Evolutionary conservation across 106 monocot species (phyloP).

Genomic region (Hemerocallis citrina): DNA sequence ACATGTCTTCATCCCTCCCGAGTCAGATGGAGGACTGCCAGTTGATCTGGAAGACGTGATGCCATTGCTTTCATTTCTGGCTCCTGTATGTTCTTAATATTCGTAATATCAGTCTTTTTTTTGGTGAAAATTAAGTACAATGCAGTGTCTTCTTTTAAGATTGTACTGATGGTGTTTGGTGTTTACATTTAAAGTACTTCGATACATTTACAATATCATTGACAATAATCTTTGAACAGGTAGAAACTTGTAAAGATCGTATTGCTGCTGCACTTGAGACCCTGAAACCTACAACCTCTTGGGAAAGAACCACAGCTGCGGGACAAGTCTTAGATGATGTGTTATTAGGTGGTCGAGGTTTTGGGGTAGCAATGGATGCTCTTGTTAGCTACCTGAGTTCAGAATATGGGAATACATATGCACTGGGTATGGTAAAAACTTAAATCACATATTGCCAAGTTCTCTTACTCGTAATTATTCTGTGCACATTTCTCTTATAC

Average conservation of each 20-base stretch:
- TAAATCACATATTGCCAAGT: not conserved
- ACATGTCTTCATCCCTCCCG: slow-evolving; percentile 78
- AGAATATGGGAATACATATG: slow-evolving; percentile 84
- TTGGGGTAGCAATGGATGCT: slow-evolving; percentile 76
- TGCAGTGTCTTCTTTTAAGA: too few relatives aligned
- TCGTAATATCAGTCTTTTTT: too few relatives aligned
- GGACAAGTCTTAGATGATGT: slow-evolving; percentile 67
- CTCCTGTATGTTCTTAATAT: slow-evolving; percentile 67
- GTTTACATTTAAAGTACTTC: not conserved
- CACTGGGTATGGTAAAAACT: slow-evolving; percentile 56
- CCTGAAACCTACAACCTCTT: slow-evolving; percentile 70
- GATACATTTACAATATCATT: too few relatives aligned
- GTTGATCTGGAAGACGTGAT: slow-evolving; percentile 85
- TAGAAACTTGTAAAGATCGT: slow-evolving; percentile 77
- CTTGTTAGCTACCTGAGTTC: slow-evolving; percentile 76
- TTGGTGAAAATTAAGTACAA: too few relatives aligned
- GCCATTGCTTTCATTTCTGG: slow-evolving; percentile 87
- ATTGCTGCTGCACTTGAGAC: slow-evolving; percentile 90
- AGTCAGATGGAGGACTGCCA: slow-evolving; percentile 40
- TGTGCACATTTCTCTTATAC: too few relatives aligned
- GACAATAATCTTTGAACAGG: slow-evolving; percentile 25
- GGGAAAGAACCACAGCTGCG: slow-evolving; percentile 67
- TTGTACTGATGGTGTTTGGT: too few relatives aligned
- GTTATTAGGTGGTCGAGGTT: slow-evolving; percentile 73
- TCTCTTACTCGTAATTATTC: not conserved